Base-by-base conservation (phyloP, 2,329 filamentous ascomycete genomes). In the Fusarium sp. region DNA sequence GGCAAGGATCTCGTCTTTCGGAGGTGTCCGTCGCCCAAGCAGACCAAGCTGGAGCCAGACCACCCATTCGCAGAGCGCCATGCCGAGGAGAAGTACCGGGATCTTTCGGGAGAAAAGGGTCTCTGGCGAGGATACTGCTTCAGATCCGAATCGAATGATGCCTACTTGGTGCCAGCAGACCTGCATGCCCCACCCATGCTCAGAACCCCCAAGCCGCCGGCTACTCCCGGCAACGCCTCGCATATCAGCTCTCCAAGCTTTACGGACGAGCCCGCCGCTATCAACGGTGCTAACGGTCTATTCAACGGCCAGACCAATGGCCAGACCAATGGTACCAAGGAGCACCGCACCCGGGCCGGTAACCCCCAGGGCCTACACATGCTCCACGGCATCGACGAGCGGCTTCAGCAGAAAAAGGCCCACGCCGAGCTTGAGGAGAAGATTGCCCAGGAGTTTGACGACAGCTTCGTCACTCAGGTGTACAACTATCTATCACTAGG, bases 401-500 rank as follows among this genome's bases (percentile, higher is more conserved):
- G 85, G 20, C 80, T 89, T 18, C 83, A 83, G 67, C 83, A 84
- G 67, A 87, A 89, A 74, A 88, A 88, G 79, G 85, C 82, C 7
- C 83, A 83, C 14, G 86, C 84, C 18, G 88, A 90, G 76, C 82
- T 83, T 2, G 85, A 89, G 72, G 87, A 88, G 61, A 87, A 87
- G 77, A 89, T 91, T 69, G 80, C 84, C 5, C 82, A 83, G 62
- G 95, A 98, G 82, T 97, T 97, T 78, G 88, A 92, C 70, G 94
- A 98, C 81, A 87, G 87, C 5, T 98, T 98, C 81, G 91, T 98
- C 66, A 98, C 95, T 0, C 96, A 98, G 83, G 95, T 98, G 9
- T 98, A 97, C 88, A 98, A 98, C 82, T 98, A 98, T 82, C 88
- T 98, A 18, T 97, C 95, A 0, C 88, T 98, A 6, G 96, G 96